Base-by-base conservation (phyloP, 768 basidiomycete species). In the Tephrocybe rancida region DNA sequence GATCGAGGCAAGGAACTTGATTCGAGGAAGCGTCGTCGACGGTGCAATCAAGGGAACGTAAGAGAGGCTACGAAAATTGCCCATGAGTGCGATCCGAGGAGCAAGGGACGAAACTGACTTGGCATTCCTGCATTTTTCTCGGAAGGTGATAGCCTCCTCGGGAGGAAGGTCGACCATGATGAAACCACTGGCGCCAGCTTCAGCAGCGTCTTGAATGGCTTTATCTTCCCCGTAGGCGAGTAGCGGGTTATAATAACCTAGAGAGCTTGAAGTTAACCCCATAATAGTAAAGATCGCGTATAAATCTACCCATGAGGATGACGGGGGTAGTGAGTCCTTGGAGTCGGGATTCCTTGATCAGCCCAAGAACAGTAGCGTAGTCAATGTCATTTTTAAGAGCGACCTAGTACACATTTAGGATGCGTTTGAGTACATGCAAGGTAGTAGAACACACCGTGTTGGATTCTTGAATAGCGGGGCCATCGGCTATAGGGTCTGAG, bases 91-190 rank as follows among this genome's bases (percentile, higher is more conserved):
- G 10, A 43, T 43, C 34, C 42, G 41, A 48, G 21, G 19, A 39
- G 27, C 37, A 44, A 48, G 9, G 21, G 21, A 48, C 10, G 2
- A 4, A 27, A 78, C 91, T 62, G 64, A 97, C 96, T 84, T 83
- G 32, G 86, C 79, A 55, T 78, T 83, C 16, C 82, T 78, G 69
- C 97, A 98, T 67, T 95, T 92, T 61, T 88, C 82, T 34, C 95
- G 83, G 79, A 99, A 98, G 22, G 80, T 73, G 57, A 95, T 73
- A 26, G 97, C 95, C 70, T 99, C 97, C 72, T 98, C 95, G 13
- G 97, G 97, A 29, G 97, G 97, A 25, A 98, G 84, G 67, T 99
- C 97, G 22, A 98, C 95, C 73, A 99, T 85, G 61, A 98, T 95
- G 67, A 95, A 99, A 1, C 97, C 97, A 68, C 96, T 98, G 0